phyloP scores from a whole-genome alignment of 2,329 filamentous ascomycete species.

The Sporothrix variecibatus region DNA sequence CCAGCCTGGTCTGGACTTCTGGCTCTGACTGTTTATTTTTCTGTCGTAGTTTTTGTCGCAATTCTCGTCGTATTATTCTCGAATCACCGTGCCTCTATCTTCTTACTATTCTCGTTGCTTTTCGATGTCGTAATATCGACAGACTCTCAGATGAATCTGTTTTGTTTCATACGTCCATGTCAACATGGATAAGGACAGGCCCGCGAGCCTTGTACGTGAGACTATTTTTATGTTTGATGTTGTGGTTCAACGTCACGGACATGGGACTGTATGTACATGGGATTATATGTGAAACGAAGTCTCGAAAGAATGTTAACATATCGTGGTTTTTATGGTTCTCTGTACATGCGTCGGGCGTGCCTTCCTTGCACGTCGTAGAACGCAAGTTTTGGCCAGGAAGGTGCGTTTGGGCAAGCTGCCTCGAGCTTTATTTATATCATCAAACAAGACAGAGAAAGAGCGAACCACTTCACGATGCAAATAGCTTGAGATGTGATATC shows the following conservation, averaged over 20 bases:
- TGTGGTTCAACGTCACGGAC: neutral
- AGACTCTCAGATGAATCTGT: neutral
- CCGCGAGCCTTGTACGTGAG: neutral
- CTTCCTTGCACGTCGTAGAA: neutral
- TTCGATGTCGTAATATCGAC: neutral
- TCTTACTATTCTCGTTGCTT: neutral
- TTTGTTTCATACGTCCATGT: neutral
- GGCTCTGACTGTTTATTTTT: neutral
- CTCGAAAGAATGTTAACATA: neutral
- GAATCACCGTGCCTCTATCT: neutral
- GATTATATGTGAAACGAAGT: neutral
- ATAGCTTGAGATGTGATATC: neutral
- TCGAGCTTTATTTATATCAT: neutral
- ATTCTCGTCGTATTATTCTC: neutral
- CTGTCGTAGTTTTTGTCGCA: neutral
- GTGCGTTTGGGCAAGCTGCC: neutral
- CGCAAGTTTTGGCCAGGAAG: neutral
- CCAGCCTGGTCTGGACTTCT: neutral
- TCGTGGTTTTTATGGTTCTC: too few relatives aligned
- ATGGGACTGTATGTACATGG: slow-evolving; percentile 6
- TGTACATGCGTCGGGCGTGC: neutral
- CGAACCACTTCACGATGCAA: neutral
- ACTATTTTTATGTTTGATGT: neutral
- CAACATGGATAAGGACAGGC: neutral
- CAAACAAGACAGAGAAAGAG: neutral